A percentile compares a stretch with the other conserved stretches of the same genome.
These are phyloP conservation scores for Solanum hybrid DNA, from an alignment of 305 asterid genomes.

Conservation along the genomic window DNA sequence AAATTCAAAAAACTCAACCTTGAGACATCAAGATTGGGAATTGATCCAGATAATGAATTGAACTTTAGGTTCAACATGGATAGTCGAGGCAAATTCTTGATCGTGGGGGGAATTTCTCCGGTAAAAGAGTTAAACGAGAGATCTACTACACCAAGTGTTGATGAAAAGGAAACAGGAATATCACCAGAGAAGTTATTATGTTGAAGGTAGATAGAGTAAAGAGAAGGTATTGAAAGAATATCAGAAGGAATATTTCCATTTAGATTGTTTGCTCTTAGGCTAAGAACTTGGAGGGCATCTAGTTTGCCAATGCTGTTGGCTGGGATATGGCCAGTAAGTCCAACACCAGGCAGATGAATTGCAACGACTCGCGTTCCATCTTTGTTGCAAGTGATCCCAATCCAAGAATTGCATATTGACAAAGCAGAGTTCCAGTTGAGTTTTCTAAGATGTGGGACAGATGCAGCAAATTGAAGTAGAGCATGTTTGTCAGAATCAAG, in stretches of 20 bases:
- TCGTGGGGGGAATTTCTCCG: constrained; percentile 40
- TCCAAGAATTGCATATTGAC: constrained; percentile 63
- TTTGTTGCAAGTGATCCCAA: constrained; percentile 56
- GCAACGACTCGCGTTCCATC: constrained; percentile 49
- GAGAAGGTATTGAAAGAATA: constrained; percentile 55
- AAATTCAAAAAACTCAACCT: constrained; percentile 47
- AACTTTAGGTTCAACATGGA: constrained; percentile 47
- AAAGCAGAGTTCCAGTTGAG: constrained; percentile 53
- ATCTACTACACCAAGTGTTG: constrained; percentile 44
- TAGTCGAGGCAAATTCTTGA: constrained; percentile 35
- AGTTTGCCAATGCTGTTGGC: constrained; percentile 46
- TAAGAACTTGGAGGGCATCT: constrained; percentile 52
- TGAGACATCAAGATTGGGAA: constrained; percentile 44
- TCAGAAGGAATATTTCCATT: constrained; percentile 55
- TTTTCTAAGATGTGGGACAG: constrained; percentile 51
- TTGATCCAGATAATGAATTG: constrained; percentile 42
- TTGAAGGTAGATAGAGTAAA: constrained; percentile 53
- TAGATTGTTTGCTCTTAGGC: constrained; percentile 60
- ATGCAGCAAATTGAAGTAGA: constrained; percentile 49
- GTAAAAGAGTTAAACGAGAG: constrained; percentile 61
- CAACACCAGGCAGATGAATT: constrained; percentile 70
- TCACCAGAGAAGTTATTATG: constrained; percentile 68
- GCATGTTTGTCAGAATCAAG: constrained; percentile 55
- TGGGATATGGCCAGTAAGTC: constrained; percentile 67
- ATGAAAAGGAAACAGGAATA: constrained; percentile 44